phyloP scores from a whole-genome alignment of 2,329 filamentous ascomycete species.

The Falciphora oryzae region DNA sequence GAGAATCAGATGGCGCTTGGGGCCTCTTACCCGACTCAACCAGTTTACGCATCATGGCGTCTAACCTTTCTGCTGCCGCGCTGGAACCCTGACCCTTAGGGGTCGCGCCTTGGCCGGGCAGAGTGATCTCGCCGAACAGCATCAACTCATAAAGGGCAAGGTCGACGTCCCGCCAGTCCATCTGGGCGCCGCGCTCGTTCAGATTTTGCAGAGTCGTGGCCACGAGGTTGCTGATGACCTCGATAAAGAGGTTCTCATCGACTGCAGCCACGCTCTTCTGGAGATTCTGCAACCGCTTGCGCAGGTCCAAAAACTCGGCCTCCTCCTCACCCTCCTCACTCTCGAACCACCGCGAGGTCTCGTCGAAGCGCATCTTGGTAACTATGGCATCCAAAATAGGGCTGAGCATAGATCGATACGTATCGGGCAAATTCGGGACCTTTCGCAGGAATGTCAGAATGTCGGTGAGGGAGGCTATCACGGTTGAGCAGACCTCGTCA shows the following conservation, averaged over 20 bases:
- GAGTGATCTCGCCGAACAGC: conserved; percentile 88
- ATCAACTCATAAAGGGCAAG: conserved; percentile 93
- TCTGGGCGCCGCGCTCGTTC: conserved; percentile 62
- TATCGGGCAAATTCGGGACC: conserved; percentile 62
- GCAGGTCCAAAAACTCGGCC: conserved; percentile 91
- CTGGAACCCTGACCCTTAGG: conserved; percentile 77
- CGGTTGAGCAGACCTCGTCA: conserved; percentile 93
- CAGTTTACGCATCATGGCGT: conserved; percentile 94
- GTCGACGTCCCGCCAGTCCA: conserved; percentile 95
- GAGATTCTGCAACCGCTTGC: conserved; percentile 81
- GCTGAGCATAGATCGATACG: conserved; percentile 77
- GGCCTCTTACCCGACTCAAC: conserved; percentile 71
- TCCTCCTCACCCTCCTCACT: conserved; percentile 95
- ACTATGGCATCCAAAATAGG: conserved; percentile 90
- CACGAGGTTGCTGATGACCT: conserved; percentile 83
- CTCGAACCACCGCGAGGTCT: conserved; percentile 87
- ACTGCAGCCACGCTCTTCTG: conserved; percentile 91
- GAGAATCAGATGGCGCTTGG: conserved; percentile 8
- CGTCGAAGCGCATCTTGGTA: conserved; percentile 94
- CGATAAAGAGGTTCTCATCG: conserved; percentile 81
- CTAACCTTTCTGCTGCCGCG: conserved; percentile 71
- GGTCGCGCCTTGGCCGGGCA: conserved; percentile 81
- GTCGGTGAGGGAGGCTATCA: conserved; percentile 90
- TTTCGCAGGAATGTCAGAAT: conserved; percentile 87
- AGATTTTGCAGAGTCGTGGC: conserved; percentile 79